Base-by-base conservation (phyloP, 2,329 filamentous ascomycete species). In the Arthroderma sp. region DNA sequence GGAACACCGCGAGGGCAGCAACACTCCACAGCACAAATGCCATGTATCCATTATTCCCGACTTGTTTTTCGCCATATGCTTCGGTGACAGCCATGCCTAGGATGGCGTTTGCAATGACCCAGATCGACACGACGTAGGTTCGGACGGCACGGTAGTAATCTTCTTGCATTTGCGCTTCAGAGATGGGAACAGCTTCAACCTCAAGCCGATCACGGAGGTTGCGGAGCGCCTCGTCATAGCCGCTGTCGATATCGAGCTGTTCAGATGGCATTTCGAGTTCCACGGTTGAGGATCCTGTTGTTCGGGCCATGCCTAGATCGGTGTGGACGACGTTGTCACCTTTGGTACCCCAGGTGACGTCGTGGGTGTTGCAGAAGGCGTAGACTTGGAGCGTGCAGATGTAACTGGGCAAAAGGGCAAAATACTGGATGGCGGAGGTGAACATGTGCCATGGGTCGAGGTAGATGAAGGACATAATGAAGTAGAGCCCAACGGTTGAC, bases 381-480 rank as follows among this genome's bases (percentile, higher is more conserved):
- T 98, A 98, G 15, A 96, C 87, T 65, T 98, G 91, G 2, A 98
- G 74, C 0, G 86, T 96, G 70, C 91, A 96, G 65, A 98, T 94
- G 69, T 96, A 98, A 34, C 75, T 82, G 0, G 91, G 91, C 32
- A 98, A 73, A 28, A 98, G 78, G 39, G 88, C 75, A 62, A 98
- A 95, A 71, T 98, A 98, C 62, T 95, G 88, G 0, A 74, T 77
- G 0, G 85, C 80, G 0, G 82, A 89, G 8, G 91, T 98, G 68
- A 98, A 83, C 84, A 98, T 91, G 71, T 98, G 91, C 91, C 91
- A 98, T 0, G 91, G 91, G 55, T 98, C 93, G 39, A 98, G 77
- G 66, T 98, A 98, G 49, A 98, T 68, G 68, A 98, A 86, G 27
- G 83, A 91, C 81, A 94, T 94, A 66, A 94, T 65, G 69, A 98